Percentiles rank a stretch among this genome's conserved stretches.
These are phyloP conservation scores for Plantago coronopus DNA, from an alignment of 305 asterid genomes.

Conservation along the genomic window DNA sequence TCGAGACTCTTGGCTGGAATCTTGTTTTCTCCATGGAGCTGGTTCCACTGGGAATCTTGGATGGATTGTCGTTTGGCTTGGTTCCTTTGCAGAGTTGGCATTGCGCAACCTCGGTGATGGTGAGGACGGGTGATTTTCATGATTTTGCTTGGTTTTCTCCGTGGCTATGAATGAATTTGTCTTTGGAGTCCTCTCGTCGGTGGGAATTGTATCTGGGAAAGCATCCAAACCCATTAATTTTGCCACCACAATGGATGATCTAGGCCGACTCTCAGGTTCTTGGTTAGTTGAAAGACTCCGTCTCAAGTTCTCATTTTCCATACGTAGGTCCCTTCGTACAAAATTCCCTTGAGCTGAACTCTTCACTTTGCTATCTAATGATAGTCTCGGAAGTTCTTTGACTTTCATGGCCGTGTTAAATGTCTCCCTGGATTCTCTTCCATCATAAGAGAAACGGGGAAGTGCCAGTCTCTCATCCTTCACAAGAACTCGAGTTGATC, in stretches of 20 bases:
- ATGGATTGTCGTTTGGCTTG: constrained; percentile 28
- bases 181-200: constrained; percentile 34
- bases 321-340: constrained; percentile 33
- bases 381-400: constrained; percentile 74
- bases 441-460: constrained; percentile 77
- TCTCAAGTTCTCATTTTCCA: constrained; percentile 34
- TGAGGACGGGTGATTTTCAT: constrained; percentile 37
- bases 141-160: constrained; percentile 37
- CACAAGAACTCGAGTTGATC: constrained; percentile 35
- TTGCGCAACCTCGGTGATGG: constrained; percentile 31
- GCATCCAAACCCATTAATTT: constrained; percentile 91
- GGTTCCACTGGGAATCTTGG: constrained; percentile 68
- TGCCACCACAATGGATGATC: constrained; percentile 66
- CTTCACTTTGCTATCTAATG: constrained; percentile 77
- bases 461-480: constrained; percentile 40
- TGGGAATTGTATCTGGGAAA: constrained; percentile 42
- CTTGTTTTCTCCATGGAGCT: constrained; percentile 77
- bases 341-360: constrained; percentile 41
- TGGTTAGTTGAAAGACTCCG: constrained; percentile 24
- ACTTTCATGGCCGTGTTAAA: constrained; percentile 43
- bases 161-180: constrained; percentile 25
- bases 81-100: constrained; percentile 33
- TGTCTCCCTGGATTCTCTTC: constrained; percentile 62
- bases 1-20: constrained; percentile 36
- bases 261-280: constrained; percentile 50